Percentiles rank a stretch among this genome's conserved stretches.
These are phyloP conservation scores for Leersia perrieri DNA, from an alignment of 176 grass and related monocot genomes.

Conservation along the genomic window DNA sequence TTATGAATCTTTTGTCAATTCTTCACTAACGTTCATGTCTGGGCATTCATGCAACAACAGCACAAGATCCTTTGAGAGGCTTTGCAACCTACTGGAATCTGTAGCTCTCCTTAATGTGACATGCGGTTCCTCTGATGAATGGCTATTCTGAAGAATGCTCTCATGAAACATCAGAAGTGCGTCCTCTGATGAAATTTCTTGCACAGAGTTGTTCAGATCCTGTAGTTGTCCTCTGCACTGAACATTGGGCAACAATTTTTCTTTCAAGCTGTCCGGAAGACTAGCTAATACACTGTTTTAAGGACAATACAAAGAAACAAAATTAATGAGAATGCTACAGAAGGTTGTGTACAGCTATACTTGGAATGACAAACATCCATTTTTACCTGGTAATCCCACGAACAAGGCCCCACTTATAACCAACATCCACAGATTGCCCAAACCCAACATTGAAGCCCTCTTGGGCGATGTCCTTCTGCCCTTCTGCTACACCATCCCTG, in stretches of 20 bases:
- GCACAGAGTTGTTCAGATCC: conserved; percentile 39
- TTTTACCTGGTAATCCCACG: conserved; percentile 69
- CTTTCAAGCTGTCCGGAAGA: conserved; percentile 49
- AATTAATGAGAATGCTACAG: background rate
- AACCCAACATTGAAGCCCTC: conserved; percentile 90
- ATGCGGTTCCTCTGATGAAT: conserved; percentile 1
- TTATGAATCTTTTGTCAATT: conserved; percentile 29
- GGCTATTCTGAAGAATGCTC: conserved; percentile 31
- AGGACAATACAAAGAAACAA: background rate
- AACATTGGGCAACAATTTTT: conserved; percentile 47
- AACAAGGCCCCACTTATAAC: conserved; percentile 75
- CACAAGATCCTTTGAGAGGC: conserved; percentile 43
- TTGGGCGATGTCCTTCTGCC: conserved; percentile 74
- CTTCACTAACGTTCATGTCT: conserved; percentile 44
- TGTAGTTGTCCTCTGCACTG: conserved; percentile 41
- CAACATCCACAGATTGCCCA: conserved; percentile 62
- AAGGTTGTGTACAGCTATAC: background rate
- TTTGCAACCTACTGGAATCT: conserved; percentile 44
- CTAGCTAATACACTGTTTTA: conserved; percentile 46
- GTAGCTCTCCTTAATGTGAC: conserved; percentile 3
- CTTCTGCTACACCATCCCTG: conserved; percentile 73
- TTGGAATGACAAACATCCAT: background rate
- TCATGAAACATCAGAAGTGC: conserved; percentile 53
- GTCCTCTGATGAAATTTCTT: conserved; percentile 49
- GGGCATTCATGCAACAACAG: conserved; percentile 45